Evolutionary conservation across 352 stramenopile genomes (phyloP).

Genomic region (Globisporangium yorkense): DNA sequence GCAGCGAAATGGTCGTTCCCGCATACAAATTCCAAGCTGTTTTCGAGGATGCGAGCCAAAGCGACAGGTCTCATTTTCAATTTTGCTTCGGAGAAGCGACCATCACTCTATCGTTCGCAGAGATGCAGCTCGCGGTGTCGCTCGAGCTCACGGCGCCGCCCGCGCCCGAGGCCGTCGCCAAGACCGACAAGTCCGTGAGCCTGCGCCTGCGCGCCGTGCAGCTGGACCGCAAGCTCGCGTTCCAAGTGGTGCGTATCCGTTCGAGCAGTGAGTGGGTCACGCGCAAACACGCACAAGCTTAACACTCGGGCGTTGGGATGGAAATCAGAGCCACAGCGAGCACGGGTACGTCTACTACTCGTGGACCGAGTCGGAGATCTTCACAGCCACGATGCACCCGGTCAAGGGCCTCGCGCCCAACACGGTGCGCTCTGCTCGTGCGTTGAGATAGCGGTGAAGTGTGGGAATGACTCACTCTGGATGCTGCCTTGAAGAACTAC

Average conservation of each 20-base stretch:
- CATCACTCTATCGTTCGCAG: too few relatives aligned
- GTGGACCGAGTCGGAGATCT: constrained; percentile 69
- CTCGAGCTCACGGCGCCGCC: constrained; percentile 53
- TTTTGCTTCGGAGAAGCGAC: too few relatives aligned
- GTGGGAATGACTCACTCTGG: neutral
- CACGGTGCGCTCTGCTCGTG: constrained; percentile 25
- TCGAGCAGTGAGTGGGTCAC: too few relatives aligned
- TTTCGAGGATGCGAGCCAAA: neutral
- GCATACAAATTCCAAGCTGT: too few relatives aligned
- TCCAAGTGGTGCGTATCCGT: constrained; percentile 35
- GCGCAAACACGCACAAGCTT: too few relatives aligned
- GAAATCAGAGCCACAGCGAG: constrained; percentile 59
- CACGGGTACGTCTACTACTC: constrained; percentile 88
- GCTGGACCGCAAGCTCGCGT: constrained; percentile 42
- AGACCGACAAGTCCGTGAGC: constrained; percentile 73
- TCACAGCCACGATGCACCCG: constrained; percentile 45
- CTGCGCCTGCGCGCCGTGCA: constrained; percentile 38
- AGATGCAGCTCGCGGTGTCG: constrained; percentile 44
- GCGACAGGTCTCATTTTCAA: neutral
- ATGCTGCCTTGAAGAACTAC: constrained; percentile 40
- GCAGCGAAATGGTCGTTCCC: too few relatives aligned
- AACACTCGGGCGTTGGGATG: too few relatives aligned
- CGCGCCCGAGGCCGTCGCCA: constrained; percentile 57
- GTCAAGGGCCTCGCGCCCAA: constrained; percentile 71
- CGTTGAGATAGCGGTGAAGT: too few relatives aligned